These are phyloP conservation scores for Cryptococcus sp. DNA, from an alignment of 1,284 basidiomycete species.

Conservation along the genomic window DNA sequence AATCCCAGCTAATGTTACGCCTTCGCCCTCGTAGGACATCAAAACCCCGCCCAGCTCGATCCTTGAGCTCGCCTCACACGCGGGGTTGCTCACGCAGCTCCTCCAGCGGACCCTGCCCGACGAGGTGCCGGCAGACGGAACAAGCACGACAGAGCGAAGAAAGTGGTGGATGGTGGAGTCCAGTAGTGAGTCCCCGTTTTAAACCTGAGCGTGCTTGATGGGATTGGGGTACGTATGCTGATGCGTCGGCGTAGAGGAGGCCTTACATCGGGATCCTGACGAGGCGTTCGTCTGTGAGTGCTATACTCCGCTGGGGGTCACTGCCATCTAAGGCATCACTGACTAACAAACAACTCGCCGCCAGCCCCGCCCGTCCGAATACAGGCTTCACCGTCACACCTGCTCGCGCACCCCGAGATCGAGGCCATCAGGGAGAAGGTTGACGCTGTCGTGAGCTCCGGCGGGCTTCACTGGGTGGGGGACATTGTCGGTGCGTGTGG, in stretches of 20 bases:
- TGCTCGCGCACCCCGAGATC: constrained; percentile 50
- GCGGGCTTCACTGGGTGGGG: constrained; percentile 96
- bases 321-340: not conserved
- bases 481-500: constrained; percentile 80
- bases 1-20: not conserved
- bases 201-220: no score
- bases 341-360: constrained; percentile 1
- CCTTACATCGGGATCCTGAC: constrained; percentile 59
- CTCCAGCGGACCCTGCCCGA: constrained; percentile 66
- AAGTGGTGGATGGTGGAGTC: constrained; percentile 71
- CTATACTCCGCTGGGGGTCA: not conserved
- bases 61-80: constrained; percentile 89
- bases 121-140: constrained; percentile 55
- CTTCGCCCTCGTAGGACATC: constrained; percentile 65
- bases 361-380: constrained; percentile 30
- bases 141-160: constrained; percentile 11
- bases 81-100: constrained; percentile 85
- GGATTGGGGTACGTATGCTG: not conserved
- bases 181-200: constrained; percentile 59
- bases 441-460: constrained; percentile 87
- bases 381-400: constrained; percentile 29
- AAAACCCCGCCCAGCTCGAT: constrained; percentile 76
- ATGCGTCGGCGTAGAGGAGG: constrained; percentile 54
- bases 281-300: constrained; percentile 27
- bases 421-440: constrained; percentile 62